Evolutionary conservation across 768 basidiomycete genomes (phyloP).

Genomic region (Leccinellum rugosiceps): DNA sequence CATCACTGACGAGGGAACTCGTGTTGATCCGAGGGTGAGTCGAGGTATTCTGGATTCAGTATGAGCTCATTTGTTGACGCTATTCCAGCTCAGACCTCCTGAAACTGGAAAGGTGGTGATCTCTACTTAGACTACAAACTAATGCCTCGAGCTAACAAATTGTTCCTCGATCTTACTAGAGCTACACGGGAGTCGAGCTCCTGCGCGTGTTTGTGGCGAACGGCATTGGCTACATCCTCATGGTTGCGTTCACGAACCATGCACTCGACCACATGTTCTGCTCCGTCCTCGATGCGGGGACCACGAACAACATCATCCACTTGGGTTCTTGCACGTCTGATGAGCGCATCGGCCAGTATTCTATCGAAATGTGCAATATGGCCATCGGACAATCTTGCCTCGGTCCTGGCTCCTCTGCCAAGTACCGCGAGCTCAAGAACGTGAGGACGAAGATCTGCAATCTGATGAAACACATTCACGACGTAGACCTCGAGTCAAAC

Average conservation of each 20-base stretch:
- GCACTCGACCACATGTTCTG: conserved; percentile 72
- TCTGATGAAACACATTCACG: conserved; percentile 43
- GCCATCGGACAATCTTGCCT: conserved; percentile 41
- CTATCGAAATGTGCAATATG: conserved; percentile 56
- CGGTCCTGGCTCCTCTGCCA: conserved; percentile 30
- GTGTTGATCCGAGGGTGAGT: conserved; percentile 70
- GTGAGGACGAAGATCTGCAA: conserved; percentile 45
- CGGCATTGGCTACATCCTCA: conserved; percentile 48
- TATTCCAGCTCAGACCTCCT: conserved; percentile 51
- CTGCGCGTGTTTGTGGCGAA: conserved; percentile 60
- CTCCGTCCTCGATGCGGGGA: conserved; percentile 59
- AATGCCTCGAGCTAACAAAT: neutral
- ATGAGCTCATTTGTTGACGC: neutral
- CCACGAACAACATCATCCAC: conserved; percentile 63
- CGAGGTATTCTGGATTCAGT: neutral
- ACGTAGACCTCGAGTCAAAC: conserved; percentile 31
- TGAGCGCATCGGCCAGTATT: conserved; percentile 57
- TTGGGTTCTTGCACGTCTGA: conserved; percentile 64
- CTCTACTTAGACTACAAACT: no score
- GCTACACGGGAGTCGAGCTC: conserved; percentile 66
- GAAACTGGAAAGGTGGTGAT: conserved; percentile 68
- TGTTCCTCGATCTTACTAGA: conserved; percentile 35
- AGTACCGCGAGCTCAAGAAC: conserved; percentile 40
- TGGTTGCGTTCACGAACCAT: conserved; percentile 74
- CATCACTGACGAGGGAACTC: conserved; percentile 49